A percentile compares a stretch with the other conserved stretches of the same genome.
Conservation (phyloP, 768 basidiomycete species). For the Mycena floridula region DNA sequence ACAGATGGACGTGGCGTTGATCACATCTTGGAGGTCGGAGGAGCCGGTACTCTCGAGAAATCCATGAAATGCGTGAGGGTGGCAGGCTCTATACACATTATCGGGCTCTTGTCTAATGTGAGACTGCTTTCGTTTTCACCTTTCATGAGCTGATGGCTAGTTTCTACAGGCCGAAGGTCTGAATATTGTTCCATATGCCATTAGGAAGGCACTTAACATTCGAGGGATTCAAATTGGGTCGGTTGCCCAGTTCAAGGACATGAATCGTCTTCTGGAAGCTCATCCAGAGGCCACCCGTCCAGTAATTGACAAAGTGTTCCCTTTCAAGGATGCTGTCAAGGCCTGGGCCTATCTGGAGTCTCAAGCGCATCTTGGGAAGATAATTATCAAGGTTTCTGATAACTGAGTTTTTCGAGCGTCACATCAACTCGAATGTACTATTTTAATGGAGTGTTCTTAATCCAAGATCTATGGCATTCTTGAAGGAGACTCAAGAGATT, state of each 20-base stretch:
- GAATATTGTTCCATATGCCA: conserved; percentile 20
- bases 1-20: conserved; percentile 17
- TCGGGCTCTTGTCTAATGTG: conserved; percentile 45
- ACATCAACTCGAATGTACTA: too few relatives aligned
- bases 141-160: background rate
- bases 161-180: conserved; percentile 12
- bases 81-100: conserved; percentile 40
- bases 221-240: conserved; percentile 41
- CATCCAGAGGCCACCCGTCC: conserved; percentile 29
- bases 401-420: too few relatives aligned
- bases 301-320: conserved; percentile 44
- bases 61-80: conserved; percentile 31
- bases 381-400: conserved; percentile 34
- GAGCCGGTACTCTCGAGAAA: conserved; percentile 41
- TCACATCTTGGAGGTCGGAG: conserved; percentile 33
- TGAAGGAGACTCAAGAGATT: too few relatives aligned
- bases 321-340: conserved; percentile 35
- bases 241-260: conserved; percentile 40
- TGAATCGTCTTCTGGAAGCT: conserved; percentile 34
- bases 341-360: conserved; percentile 41
- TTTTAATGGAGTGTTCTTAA: too few relatives aligned
- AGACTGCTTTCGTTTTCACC: background rate
- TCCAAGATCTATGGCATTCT: too few relatives aligned
- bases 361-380: conserved; percentile 47
- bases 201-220: conserved; percentile 26